Conservation (phyloP, 2,329 filamentous ascomycete genomes). For the Xylariaceae sp. region DNA sequence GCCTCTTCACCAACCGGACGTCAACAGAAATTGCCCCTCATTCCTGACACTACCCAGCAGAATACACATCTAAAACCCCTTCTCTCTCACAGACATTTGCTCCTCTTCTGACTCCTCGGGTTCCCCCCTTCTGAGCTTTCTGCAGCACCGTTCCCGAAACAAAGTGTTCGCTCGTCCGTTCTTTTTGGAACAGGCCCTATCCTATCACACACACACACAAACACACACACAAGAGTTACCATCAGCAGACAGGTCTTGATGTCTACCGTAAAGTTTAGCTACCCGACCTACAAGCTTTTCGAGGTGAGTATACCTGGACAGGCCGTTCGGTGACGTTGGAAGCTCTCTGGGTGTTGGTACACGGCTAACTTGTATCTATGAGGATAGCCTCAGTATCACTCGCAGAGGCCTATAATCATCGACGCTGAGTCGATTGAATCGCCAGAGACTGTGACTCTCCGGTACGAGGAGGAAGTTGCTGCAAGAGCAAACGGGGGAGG, state of each 20-base stretch:
- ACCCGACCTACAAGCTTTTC: slow-evolving; percentile 52
- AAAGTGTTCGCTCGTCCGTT: slow-evolving; percentile 30
- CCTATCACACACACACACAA: slow-evolving; percentile 22
- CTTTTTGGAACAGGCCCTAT: slow-evolving; percentile 29
- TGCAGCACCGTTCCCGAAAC: slow-evolving; percentile 34
- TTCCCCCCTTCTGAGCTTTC: slow-evolving; percentile 14
- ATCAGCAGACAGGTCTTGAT: slow-evolving; percentile 43
- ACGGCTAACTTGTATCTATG: slow-evolving; percentile 15
- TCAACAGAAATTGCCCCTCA: slow-evolving; percentile 10
- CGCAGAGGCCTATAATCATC: slow-evolving; percentile 52
- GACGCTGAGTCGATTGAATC: slow-evolving; percentile 51
- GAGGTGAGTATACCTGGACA: slow-evolving; percentile 45
- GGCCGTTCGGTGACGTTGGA: background rate
- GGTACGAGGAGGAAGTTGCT: slow-evolving; percentile 51
- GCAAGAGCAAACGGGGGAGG: slow-evolving; percentile 48
- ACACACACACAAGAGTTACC: slow-evolving; percentile 16
- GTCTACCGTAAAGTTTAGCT: slow-evolving; percentile 53
- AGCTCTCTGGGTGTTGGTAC: slow-evolving; percentile 6
- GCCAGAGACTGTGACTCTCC: slow-evolving; percentile 50
- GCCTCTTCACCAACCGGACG: slow-evolving; percentile 13
- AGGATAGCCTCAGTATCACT: slow-evolving; percentile 45
- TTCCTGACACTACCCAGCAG: slow-evolving; percentile 10
- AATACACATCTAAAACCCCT: slow-evolving; percentile 16
- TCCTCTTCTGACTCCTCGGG: background rate
- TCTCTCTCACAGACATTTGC: slow-evolving; percentile 2